A percentile compares a stretch with the other conserved stretches of the same genome.
These are phyloP conservation scores for Kodamaea alishanica DNA, from an alignment of 1,139 yeast genomes.

Conservation along the genomic window DNA sequence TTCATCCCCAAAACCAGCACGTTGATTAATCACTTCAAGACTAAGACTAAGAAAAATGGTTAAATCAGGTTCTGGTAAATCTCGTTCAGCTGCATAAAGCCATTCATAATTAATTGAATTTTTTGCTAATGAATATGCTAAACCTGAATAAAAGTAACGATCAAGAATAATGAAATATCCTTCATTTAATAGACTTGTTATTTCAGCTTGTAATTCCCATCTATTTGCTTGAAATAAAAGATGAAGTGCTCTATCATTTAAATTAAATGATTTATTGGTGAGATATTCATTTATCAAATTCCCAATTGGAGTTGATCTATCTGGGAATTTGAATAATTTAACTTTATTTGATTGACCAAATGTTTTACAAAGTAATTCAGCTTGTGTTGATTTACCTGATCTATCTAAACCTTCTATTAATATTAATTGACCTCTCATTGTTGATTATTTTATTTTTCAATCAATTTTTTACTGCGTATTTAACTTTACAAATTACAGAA, in stretches of 20 bases:
- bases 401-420: slow-evolving; percentile 91
- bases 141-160: slow-evolving; percentile 88
- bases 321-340: slow-evolving; percentile 74
- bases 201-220: slow-evolving; percentile 72
- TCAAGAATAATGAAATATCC: slow-evolving; percentile 73
- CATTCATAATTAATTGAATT: slow-evolving; percentile 52
- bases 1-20: slow-evolving; percentile 91
- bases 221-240: slow-evolving; percentile 88
- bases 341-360: slow-evolving; percentile 30
- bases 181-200: slow-evolving; percentile 39
- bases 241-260: slow-evolving; percentile 80
- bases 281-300: slow-evolving; percentile 71
- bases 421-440: slow-evolving; percentile 64
- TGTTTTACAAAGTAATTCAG: slow-evolving; percentile 40
- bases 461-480: background rate
- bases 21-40: slow-evolving; percentile 40
- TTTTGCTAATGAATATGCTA: slow-evolving; percentile 91
- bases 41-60: slow-evolving; percentile 72
- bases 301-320: slow-evolving; percentile 80
- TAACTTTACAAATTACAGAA: background rate
- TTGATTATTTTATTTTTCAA: background rate
- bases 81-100: slow-evolving; percentile 79
- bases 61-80: slow-evolving; percentile 83
- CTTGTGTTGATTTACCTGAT: slow-evolving; percentile 93
- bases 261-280: slow-evolving; percentile 41